These are phyloP conservation scores for Juncus effusus DNA, from an alignment of 176 grass and related monocot genomes.

Conservation along the genomic window DNA sequence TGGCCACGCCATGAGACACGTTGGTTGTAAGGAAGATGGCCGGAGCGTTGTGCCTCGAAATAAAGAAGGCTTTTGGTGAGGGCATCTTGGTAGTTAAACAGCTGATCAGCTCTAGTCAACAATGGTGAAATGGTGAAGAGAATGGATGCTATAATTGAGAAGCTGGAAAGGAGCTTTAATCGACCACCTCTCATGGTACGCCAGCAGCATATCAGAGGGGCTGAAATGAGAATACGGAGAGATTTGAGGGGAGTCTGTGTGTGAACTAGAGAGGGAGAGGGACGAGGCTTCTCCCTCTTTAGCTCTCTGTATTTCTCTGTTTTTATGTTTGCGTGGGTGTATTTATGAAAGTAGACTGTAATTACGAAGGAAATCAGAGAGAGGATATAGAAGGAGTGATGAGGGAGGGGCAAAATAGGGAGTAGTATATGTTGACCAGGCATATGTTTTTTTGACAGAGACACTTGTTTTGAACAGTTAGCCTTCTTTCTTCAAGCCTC, in stretches of 20 bases:
- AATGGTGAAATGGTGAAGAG: background rate
- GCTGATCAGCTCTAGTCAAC: background rate
- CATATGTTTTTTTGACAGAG: conserved; percentile 17
- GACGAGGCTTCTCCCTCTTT: conserved; percentile 21
- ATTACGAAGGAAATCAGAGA: conserved; percentile 4
- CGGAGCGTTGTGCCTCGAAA: conserved; percentile 94
- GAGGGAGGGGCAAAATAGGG: background rate
- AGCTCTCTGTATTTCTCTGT: conserved; percentile 14
- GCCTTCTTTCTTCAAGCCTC: background rate
- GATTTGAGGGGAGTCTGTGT: conserved; percentile 9
- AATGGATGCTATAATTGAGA: conserved; percentile 19
- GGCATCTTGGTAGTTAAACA: conserved; percentile 55
- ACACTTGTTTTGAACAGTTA: conserved; percentile 23
- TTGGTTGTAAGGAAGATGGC: conserved; percentile 71
- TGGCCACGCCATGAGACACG: conserved; percentile 79
- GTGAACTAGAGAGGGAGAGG: conserved; percentile 28
- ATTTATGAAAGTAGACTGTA: background rate
- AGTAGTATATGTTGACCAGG: conserved; percentile 1
- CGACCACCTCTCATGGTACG: conserved; percentile 15
- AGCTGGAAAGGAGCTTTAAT: background rate
- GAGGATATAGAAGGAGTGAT: background rate
- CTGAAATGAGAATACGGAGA: background rate
- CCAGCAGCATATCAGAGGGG: conserved; percentile 23
- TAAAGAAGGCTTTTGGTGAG: conserved; percentile 83
- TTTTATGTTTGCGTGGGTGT: conserved; percentile 6